phyloP scores from a whole-genome alignment of 352 stramenopile genomes.

The Plasmopara muralis region DNA sequence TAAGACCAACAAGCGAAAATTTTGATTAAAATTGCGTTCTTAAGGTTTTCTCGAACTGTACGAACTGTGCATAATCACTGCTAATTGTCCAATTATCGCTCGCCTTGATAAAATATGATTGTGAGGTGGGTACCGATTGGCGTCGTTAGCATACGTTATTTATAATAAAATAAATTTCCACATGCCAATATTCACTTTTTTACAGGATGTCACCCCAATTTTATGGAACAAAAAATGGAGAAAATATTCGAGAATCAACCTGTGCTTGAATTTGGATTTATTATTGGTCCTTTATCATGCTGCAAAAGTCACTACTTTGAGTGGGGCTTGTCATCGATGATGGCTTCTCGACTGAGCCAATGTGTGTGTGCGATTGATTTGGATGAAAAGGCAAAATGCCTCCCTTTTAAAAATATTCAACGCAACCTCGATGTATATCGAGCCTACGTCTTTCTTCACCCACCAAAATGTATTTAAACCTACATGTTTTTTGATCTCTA shows the following conservation, averaged over 20 bases:
- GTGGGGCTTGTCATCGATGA: slow-evolving; percentile 36
- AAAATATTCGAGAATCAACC: slow-evolving; percentile 13
- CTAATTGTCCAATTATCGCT: slow-evolving; percentile 36
- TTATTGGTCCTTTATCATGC: slow-evolving; percentile 29
- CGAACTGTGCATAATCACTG: slow-evolving; percentile 36
- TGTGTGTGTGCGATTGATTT: slow-evolving; percentile 44
- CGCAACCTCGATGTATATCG: slow-evolving; percentile 23
- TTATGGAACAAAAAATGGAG: not conserved
- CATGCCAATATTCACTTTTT: not conserved
- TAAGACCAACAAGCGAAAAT: slow-evolving; percentile 36
- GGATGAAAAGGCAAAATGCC: slow-evolving; percentile 27
- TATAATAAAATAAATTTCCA: not conserved
- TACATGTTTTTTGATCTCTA: slow-evolving; percentile 1
- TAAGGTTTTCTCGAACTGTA: slow-evolving; percentile 57
- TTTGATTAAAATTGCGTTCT: slow-evolving; percentile 63
- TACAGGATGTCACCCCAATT: not conserved
- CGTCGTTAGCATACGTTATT: not conserved
- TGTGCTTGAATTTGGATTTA: slow-evolving; percentile 50
- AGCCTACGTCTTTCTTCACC: not conserved
- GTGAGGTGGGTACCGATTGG: slow-evolving; percentile 20
- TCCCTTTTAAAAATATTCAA: slow-evolving; percentile 32
- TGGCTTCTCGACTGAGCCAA: slow-evolving; percentile 25
- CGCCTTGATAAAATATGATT: slow-evolving; percentile 7
- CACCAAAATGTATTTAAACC: not conserved
- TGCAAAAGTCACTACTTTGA: not conserved